A percentile compares a stretch with the other conserved stretches of the same genome.
phyloP scores from a whole-genome alignment of 345 rosid genomes.

The Geranium brycei region DNA sequence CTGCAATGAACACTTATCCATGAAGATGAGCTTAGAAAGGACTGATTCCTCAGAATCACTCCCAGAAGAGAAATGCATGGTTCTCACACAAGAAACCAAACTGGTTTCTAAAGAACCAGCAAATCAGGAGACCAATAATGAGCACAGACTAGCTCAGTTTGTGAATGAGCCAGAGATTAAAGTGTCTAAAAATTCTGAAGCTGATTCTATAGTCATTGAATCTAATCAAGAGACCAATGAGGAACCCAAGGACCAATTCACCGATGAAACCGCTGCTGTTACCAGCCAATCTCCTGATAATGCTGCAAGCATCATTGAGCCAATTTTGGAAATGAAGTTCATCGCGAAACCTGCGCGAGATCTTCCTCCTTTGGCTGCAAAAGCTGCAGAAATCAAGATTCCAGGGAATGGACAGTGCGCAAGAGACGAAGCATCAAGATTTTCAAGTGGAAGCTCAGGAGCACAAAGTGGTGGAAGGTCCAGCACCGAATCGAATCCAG shows the following conservation, averaged over 20 bases:
- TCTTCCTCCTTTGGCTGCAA: neutral
- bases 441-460: neutral
- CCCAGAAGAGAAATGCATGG: neutral
- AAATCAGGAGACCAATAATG: neutral
- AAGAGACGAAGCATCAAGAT: neutral
- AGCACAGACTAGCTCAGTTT: neutral
- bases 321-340: neutral
- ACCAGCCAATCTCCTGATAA: constrained; percentile 5
- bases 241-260: neutral
- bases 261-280: neutral
- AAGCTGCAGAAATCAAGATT: neutral
- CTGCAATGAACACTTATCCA: too few species aligned
- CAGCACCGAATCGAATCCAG: constrained; percentile 29
- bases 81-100: neutral
- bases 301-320: too few species aligned
- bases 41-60: too few species aligned
- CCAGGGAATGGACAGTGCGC: neutral
- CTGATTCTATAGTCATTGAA: too few species aligned
- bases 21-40: too few species aligned
- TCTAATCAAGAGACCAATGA: neutral
- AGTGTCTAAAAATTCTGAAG: neutral
- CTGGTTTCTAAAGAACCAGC: neutral
- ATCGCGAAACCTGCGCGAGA: neutral
- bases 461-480: neutral
- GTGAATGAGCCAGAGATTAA: neutral